Conservation (phyloP, 805 yeast species). For the Isabelozyma heimii region DNA sequence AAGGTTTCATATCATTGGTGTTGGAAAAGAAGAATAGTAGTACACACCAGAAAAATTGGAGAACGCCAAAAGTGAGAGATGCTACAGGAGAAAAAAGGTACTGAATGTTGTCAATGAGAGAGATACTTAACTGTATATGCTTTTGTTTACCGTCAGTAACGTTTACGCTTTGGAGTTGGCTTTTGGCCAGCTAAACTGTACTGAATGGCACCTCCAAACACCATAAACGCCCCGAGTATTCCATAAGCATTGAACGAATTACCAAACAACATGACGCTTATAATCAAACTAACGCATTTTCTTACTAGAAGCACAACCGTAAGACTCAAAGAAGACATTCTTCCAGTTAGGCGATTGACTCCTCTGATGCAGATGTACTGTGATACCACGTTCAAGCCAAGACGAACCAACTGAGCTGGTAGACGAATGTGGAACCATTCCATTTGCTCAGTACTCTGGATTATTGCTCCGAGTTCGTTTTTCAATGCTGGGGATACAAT, state of each 20-base stretch:
- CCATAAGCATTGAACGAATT: slow-evolving; percentile 38
- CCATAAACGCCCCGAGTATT: slow-evolving; percentile 47
- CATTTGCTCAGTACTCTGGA: slow-evolving; percentile 1
- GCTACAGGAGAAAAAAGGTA: too few relatives aligned
- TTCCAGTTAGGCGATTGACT: slow-evolving; percentile 59
- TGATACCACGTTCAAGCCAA: slow-evolving; percentile 15
- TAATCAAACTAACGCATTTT: slow-evolving; percentile 55
- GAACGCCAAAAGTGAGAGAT: neutral
- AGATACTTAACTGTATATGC: too few relatives aligned
- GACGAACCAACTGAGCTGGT: slow-evolving; percentile 10
- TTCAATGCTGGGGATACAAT: slow-evolving; percentile 25
- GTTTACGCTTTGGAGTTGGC: neutral
- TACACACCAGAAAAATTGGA: neutral
- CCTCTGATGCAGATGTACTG: slow-evolving; percentile 58
- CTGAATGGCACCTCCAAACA: slow-evolving; percentile 51
- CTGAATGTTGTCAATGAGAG: too few relatives aligned
- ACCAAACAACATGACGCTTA: slow-evolving; percentile 55
- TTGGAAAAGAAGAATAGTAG: too few relatives aligned
- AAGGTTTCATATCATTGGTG: neutral
- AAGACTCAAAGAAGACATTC: slow-evolving; percentile 60
- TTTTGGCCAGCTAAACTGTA: neutral
- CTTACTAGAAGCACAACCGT: slow-evolving; percentile 59
- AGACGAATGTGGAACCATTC: slow-evolving; percentile 1
- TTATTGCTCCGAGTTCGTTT: slow-evolving; percentile 9
- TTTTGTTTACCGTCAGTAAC: too few relatives aligned